Evolutionary conservation across 768 basidiomycete genomes (phyloP).

Genomic region (Naganishia randhawae): DNA sequence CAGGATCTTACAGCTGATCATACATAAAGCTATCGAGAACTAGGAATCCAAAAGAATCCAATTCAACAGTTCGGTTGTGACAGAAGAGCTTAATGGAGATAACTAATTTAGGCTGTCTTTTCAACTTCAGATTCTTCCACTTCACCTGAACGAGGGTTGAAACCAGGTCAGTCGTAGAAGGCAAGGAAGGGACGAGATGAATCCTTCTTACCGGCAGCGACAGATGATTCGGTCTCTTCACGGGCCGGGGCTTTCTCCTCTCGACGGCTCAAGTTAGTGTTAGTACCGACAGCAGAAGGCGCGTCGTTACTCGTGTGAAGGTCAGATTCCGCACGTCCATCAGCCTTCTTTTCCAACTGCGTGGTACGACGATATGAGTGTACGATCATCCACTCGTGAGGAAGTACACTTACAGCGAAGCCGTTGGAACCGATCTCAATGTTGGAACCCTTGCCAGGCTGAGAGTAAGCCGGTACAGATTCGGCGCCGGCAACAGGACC

Average conservation of each 20-base stretch:
- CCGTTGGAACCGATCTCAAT: slow-evolving; percentile 58
- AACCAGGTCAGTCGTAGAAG: neutral
- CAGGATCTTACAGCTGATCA: neutral
- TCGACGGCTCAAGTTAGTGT: slow-evolving; percentile 60
- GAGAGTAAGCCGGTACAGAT: slow-evolving; percentile 62
- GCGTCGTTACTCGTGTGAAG: slow-evolving; percentile 35
- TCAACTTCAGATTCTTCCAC: neutral
- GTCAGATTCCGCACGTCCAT: slow-evolving; percentile 37
- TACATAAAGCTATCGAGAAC: neutral
- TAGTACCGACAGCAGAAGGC: slow-evolving; percentile 49
- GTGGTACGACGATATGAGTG: neutral
- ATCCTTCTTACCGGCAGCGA: slow-evolving; percentile 1
- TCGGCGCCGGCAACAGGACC: slow-evolving; percentile 53
- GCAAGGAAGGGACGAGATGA: neutral
- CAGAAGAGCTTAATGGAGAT: neutral
- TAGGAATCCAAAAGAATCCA: neutral
- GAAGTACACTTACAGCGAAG: slow-evolving; percentile 58
- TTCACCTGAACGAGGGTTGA: neutral
- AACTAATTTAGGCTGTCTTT: neutral
- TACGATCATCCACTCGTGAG: neutral
- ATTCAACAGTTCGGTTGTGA: neutral
- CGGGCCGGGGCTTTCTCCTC: slow-evolving; percentile 72
- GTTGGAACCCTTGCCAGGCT: slow-evolving; percentile 53
- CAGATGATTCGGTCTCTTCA: slow-evolving; percentile 45
- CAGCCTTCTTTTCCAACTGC: slow-evolving; percentile 56